These are phyloP conservation scores for Claviceps quebecensis DNA, from an alignment of 2,329 filamentous ascomycete species.

Conservation along the genomic window DNA sequence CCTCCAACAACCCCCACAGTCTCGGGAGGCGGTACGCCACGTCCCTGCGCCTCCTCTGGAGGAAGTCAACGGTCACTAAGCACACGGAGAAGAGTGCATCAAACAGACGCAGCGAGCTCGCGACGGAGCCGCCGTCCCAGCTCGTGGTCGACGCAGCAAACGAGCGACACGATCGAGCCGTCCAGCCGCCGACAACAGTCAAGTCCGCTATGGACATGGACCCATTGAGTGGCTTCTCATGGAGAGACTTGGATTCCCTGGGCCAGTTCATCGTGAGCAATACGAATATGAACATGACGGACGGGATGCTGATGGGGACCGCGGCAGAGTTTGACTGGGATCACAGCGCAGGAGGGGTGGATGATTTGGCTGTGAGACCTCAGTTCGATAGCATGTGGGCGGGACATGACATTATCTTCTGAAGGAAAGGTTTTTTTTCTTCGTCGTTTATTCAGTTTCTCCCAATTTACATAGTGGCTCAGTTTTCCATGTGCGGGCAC, in stretches of 20 bases:
- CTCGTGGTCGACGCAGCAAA: slow-evolving; percentile 8
- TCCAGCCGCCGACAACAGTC: background rate
- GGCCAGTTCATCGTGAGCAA: slow-evolving; percentile 33
- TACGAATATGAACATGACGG: slow-evolving; percentile 10
- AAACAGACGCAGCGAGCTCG: slow-evolving; percentile 2
- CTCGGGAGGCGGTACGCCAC: slow-evolving; percentile 48
- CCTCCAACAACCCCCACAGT: slow-evolving; percentile 42
- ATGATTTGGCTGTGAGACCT: slow-evolving; percentile 9
- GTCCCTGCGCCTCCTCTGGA: slow-evolving; percentile 46
- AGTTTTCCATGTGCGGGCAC: no score
- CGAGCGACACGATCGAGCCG: slow-evolving; percentile 7
- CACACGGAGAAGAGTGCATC: background rate
- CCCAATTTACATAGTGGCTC: no score
- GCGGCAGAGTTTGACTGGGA: slow-evolving; percentile 14
- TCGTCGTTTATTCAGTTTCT: no score
- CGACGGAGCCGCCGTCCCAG: slow-evolving; percentile 14
- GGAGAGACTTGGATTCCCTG: slow-evolving; percentile 45
- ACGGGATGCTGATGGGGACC: slow-evolving; percentile 13
- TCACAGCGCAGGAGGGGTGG: slow-evolving; percentile 10
- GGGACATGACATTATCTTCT: slow-evolving; percentile 12
- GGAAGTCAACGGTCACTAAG: slow-evolving; percentile 19
- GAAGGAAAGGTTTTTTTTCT: background rate
- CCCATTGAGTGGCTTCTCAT: slow-evolving; percentile 43
- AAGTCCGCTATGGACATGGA: slow-evolving; percentile 21
- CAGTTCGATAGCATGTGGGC: slow-evolving; percentile 11